Evolutionary conservation across 768 basidiomycete species (phyloP).

Genomic region (Trametes sanguinea): DNA sequence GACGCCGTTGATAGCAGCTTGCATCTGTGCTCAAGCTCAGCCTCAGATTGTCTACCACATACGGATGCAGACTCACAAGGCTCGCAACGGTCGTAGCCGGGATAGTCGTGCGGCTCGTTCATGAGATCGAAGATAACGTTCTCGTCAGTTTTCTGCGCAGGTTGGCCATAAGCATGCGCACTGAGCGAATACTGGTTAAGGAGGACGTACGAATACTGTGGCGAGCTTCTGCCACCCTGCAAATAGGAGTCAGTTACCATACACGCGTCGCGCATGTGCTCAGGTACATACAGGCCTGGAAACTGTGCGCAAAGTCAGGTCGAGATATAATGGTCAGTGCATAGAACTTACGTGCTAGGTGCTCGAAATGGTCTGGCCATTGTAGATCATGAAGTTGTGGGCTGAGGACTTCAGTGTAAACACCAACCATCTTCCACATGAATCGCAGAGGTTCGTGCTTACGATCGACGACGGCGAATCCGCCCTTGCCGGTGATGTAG

Average conservation of each 20-base stretch:
- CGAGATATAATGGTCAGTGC: background rate
- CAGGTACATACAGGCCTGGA: conserved; percentile 47
- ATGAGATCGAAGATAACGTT: conserved; percentile 63
- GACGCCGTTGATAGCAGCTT: conserved; percentile 69
- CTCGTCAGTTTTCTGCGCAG: conserved; percentile 37
- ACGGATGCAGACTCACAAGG: conserved; percentile 39
- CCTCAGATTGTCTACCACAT: conserved; percentile 5
- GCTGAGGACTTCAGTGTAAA: conserved; percentile 33
- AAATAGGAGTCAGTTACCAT: conserved; percentile 6
- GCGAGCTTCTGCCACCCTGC: conserved; percentile 62
- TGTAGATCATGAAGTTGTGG: conserved; percentile 66
- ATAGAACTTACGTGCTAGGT: conserved; percentile 45
- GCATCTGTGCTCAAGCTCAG: conserved; percentile 40
- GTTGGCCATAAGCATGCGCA: background rate
- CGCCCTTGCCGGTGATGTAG: conserved; percentile 64
- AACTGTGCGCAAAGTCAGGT: conserved; percentile 34
- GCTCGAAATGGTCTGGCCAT: conserved; percentile 51
- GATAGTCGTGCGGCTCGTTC: conserved; percentile 69
- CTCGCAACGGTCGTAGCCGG: conserved; percentile 52
- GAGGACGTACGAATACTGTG: conserved; percentile 48
- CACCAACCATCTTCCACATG: too few species aligned
- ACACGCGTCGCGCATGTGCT: background rate
- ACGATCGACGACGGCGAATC: conserved; percentile 59
- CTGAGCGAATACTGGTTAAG: background rate
- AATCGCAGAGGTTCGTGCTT: conserved; percentile 20